These are phyloP conservation scores for Pseudomassariella vexata DNA, from an alignment of 2,329 filamentous ascomycete species.

Conservation along the genomic window DNA sequence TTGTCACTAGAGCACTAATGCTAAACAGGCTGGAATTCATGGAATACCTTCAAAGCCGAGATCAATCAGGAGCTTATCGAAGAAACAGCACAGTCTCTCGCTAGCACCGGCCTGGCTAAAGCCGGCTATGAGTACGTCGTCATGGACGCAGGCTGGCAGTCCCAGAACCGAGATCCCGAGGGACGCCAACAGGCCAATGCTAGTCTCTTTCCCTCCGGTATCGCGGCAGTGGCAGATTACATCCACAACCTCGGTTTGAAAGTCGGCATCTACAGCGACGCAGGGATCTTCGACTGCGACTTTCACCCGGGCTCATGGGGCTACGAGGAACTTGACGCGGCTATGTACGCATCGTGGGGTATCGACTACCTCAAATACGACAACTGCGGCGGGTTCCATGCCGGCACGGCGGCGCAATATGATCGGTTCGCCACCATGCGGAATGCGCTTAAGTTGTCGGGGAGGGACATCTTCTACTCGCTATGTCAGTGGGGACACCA, in stretches of 20 bases:
- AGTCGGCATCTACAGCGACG: constrained; percentile 47
- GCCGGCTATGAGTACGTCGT: constrained; percentile 11
- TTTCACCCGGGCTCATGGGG: constrained; percentile 23
- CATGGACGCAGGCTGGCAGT: constrained; percentile 19
- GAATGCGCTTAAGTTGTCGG: constrained; percentile 26
- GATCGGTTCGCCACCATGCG: constrained; percentile 31
- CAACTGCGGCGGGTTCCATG: constrained; percentile 46
- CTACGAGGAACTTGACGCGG: constrained; percentile 45
- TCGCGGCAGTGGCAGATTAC: constrained; percentile 31
- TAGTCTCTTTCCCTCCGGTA: constrained; percentile 5
- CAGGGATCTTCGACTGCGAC: constrained; percentile 34
- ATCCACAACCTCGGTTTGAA: constrained; percentile 41
- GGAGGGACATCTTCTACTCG: constrained; percentile 30
- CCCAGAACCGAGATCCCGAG: constrained; percentile 11
- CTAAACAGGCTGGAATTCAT: constrained; percentile 11
- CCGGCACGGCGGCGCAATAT: constrained; percentile 41
- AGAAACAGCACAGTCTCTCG: constrained; percentile 9
- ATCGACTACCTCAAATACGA: constrained; percentile 51
- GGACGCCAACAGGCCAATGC: constrained; percentile 14
- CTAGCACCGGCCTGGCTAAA: constrained; percentile 8
- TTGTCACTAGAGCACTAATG: no score
- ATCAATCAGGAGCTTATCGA: constrained; percentile 13
- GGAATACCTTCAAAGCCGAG: constrained; percentile 14
- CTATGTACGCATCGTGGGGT: constrained; percentile 44
- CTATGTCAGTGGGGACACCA: constrained; percentile 25